A percentile compares a stretch with the other conserved stretches of the same genome.
Evolutionary conservation across 2,329 filamentous ascomycete genomes (phyloP).

Genomic region (Coniochaeta sp.): DNA sequence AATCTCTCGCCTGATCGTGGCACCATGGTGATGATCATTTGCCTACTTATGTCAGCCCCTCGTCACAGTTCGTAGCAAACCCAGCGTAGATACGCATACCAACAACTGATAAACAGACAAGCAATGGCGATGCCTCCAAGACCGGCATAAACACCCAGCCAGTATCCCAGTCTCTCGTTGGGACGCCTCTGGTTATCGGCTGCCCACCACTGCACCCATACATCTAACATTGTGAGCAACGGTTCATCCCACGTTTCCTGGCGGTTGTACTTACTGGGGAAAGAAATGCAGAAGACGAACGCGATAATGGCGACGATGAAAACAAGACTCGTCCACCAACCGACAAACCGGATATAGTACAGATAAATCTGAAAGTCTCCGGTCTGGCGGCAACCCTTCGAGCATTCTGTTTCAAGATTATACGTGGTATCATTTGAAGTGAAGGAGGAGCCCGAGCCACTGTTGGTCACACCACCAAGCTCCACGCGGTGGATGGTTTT

Average conservation of each 20-base stretch:
- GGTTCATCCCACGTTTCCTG: neutral
- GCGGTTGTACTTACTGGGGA: constrained; percentile 18
- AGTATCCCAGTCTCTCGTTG: constrained; percentile 27
- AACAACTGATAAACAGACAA: constrained; percentile 15
- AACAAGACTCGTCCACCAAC: constrained; percentile 12
- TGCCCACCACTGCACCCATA: constrained; percentile 44
- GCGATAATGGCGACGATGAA: constrained; percentile 13
- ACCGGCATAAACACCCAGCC: constrained; percentile 26
- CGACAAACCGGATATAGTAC: constrained; percentile 16
- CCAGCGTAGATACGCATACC: constrained; percentile 8
- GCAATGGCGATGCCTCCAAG: constrained; percentile 17
- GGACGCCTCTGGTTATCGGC: constrained; percentile 29
- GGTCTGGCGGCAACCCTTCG: constrained; percentile 11
- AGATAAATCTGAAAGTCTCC: constrained; percentile 16
- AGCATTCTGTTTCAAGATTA: neutral
- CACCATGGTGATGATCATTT: constrained; percentile 24
- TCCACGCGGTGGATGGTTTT: constrained; percentile 6
- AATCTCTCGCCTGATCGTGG: constrained; percentile 21
- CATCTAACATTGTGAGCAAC: constrained; percentile 13
- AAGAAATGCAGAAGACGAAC: constrained; percentile 16
- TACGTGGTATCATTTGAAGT: constrained; percentile 6
- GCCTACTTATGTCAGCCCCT: constrained; percentile 10
- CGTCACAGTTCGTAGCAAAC: no score
- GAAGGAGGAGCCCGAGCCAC: constrained; percentile 5
- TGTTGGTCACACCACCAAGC: neutral